Conservation (phyloP, 225 moss, liverwort and hornwort species). For the Sphagnum tenellum region DNA sequence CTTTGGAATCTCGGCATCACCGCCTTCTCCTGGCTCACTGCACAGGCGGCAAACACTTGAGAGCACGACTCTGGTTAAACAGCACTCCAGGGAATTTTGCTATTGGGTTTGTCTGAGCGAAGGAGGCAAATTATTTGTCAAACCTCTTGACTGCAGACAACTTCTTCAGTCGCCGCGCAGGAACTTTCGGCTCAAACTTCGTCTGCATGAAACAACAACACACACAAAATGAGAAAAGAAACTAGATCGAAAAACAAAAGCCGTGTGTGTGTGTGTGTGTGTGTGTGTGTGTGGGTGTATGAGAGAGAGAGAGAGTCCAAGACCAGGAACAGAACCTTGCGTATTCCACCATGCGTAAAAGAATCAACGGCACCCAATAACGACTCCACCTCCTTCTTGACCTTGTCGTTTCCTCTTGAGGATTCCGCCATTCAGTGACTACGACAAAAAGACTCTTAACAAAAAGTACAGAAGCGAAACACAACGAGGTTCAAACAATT, state of each 20-base stretch:
- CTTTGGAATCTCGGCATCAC: slow-evolving; percentile 30
- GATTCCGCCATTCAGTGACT: slow-evolving; percentile 17
- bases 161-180: slow-evolving; percentile 68
- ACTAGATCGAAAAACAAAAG: background rate
- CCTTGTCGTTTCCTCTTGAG: slow-evolving; percentile 10
- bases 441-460: too few relatives aligned
- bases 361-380: slow-evolving; percentile 18
- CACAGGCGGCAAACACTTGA: background rate
- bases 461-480: too few relatives aligned
- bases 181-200: slow-evolving; percentile 74
- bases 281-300: too few relatives aligned
- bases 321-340: slow-evolving; percentile 24
- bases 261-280: too few relatives aligned
- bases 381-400: slow-evolving; percentile 12
- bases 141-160: slow-evolving; percentile 26
- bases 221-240: background rate
- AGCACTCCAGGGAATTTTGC: too few relatives aligned
- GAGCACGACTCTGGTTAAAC: too few relatives aligned
- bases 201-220: slow-evolving; percentile 19
- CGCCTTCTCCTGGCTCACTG: slow-evolving; percentile 25
- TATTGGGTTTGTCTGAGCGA: too few relatives aligned
- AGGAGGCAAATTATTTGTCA: too few relatives aligned
- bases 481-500: too few relatives aligned
- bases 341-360: slow-evolving; percentile 71
- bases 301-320: too few relatives aligned